Percentiles rank a stretch among this genome's conserved stretches.
These are phyloP conservation scores for Teratosphaeriaceae sp. DNA, from an alignment of 2,329 filamentous ascomycete species.

Conservation along the genomic window DNA sequence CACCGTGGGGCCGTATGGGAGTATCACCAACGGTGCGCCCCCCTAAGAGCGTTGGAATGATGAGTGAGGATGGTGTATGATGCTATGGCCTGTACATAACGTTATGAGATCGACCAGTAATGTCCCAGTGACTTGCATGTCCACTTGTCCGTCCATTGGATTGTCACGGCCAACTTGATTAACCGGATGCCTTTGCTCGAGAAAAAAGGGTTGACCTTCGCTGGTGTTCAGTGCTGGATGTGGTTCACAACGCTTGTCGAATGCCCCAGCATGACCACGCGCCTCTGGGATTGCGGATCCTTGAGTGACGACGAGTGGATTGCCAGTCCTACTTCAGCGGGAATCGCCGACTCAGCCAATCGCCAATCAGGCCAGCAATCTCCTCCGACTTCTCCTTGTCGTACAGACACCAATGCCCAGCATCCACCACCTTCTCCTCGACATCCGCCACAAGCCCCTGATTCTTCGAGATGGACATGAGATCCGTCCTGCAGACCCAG, in stretches of 20 bases:
- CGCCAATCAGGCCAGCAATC: conserved; percentile 10
- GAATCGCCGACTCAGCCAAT: conserved; percentile 8
- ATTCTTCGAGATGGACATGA: conserved; percentile 22
- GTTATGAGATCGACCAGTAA: no score
- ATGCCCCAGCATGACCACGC: no score
- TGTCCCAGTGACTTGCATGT: no score
- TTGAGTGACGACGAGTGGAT: no score
- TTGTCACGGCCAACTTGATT: no score
- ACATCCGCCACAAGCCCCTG: conserved; percentile 27
- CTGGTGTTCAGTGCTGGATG: no score
- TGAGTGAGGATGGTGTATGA: neutral
- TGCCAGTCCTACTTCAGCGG: neutral
- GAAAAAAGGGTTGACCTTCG: no score
- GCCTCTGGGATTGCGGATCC: no score
- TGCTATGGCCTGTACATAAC: neutral
- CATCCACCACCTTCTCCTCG: conserved; percentile 28
- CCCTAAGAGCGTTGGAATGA: conserved; percentile 7
- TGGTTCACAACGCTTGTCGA: no score
- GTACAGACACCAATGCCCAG: conserved; percentile 31
- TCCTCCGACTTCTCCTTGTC: conserved; percentile 29
- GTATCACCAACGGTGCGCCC: conserved; percentile 42
- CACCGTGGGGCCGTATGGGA: conserved; percentile 26
- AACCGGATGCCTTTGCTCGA: no score
- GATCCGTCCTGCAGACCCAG: conserved; percentile 29
- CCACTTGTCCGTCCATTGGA: no score